Evolutionary conservation across 371 early-diverging fungal species (phyloP).

Genomic region (Mucor velutinosus): DNA sequence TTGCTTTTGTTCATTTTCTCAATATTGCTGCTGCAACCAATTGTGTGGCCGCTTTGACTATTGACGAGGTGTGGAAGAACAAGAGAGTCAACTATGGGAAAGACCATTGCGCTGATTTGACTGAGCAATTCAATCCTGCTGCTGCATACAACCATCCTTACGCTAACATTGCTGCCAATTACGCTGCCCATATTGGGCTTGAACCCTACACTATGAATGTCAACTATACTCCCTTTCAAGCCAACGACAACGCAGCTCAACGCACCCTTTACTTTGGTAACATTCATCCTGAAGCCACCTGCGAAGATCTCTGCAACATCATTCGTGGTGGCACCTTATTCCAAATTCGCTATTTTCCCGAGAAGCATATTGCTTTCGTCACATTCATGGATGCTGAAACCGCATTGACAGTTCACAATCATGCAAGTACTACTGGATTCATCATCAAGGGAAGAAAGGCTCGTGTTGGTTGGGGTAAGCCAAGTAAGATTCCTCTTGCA

Average conservation of each 20-base stretch:
- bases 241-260: neutral
- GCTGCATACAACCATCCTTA: neutral
- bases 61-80: slow-evolving; percentile 49
- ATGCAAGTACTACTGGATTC: slow-evolving; percentile 59
- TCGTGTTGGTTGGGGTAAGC: slow-evolving; percentile 82
- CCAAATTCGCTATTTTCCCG: slow-evolving; percentile 70
- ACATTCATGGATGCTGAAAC: slow-evolving; percentile 76
- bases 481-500: slow-evolving; percentile 51
- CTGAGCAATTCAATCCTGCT: neutral
- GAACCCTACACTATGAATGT: slow-evolving; percentile 16
- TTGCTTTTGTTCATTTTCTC: slow-evolving; percentile 80
- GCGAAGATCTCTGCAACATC: slow-evolving; percentile 82
- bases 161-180: neutral
- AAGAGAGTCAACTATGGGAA: slow-evolving; percentile 74
- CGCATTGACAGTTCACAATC: slow-evolving; percentile 63
- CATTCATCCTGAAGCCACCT: slow-evolving; percentile 68
- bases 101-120: slow-evolving; percentile 68
- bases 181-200: neutral
- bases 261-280: slow-evolving; percentile 77
- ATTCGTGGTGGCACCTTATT: slow-evolving; percentile 83
- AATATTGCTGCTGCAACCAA: slow-evolving; percentile 65
- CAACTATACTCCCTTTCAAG: neutral
- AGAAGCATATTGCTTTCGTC: slow-evolving; percentile 83
- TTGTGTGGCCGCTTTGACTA: slow-evolving; percentile 55
- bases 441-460: slow-evolving; percentile 68